Evolutionary conservation across 768 basidiomycete genomes (phyloP).

Genomic region (Gloeopeniophorella convolvens): DNA sequence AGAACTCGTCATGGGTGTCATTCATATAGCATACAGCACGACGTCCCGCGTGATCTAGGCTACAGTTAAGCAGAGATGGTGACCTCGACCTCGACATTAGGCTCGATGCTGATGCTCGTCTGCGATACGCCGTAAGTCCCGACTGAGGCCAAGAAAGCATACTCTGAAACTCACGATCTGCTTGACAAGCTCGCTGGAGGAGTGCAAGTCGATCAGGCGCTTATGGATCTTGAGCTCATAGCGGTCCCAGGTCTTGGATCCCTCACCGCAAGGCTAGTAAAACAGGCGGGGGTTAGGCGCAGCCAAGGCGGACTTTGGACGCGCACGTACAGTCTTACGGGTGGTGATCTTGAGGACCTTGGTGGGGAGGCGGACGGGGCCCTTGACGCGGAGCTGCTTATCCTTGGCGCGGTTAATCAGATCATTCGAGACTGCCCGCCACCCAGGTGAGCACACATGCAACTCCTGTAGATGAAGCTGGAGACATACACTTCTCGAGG

Average conservation of each 20-base stretch:
- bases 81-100: constrained; percentile 98
- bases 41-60: neutral
- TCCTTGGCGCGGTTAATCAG: constrained; percentile 99
- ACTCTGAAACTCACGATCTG: constrained; percentile 75
- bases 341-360: constrained; percentile 99
- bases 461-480: neutral
- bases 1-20: neutral
- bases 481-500: constrained; percentile 87
- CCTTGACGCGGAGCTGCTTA: constrained; percentile 98
- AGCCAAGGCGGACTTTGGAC: neutral
- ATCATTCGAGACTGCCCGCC: constrained; percentile 75
- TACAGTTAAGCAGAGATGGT: constrained; percentile 72
- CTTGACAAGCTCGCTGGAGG: constrained; percentile 98
- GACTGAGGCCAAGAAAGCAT: neutral
- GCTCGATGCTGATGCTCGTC: constrained; percentile 98
- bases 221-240: constrained; percentile 99
- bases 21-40: constrained; percentile 5
- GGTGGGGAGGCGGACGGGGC: constrained; percentile 97
- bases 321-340: constrained; percentile 82
- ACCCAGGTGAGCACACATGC: neutral
- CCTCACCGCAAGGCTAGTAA: constrained; percentile 94
- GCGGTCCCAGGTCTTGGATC: constrained; percentile 99
- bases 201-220: constrained; percentile 97
- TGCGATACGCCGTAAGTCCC: constrained; percentile 28
- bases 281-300: neutral